Percentiles rank a stretch among this genome's conserved stretches.
Conservation (phyloP, 176 grass and related monocot species). For the Oryza meyeriana region DNA sequence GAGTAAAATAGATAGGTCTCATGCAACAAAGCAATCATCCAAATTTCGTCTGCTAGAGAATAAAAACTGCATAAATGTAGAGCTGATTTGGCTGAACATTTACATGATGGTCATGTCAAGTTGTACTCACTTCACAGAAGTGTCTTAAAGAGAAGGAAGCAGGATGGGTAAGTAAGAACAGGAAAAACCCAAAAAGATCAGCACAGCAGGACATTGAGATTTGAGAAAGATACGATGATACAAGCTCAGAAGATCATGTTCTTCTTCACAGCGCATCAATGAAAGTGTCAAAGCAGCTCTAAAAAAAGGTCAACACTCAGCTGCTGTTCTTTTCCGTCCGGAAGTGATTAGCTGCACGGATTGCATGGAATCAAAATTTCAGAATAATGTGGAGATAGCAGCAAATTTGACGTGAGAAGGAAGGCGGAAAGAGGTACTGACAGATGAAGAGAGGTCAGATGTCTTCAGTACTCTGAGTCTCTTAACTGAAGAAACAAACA, state of each 20-base stretch:
- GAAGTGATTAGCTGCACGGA: constrained; percentile 42
- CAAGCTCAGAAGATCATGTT: constrained; percentile 43
- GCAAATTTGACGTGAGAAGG: neutral
- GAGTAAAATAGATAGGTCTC: neutral
- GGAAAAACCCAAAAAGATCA: neutral
- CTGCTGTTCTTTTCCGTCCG: constrained; percentile 37
- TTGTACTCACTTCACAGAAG: neutral
- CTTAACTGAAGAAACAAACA: constrained; percentile 67
- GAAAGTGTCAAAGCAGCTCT: neutral
- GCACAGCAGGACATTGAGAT: neutral
- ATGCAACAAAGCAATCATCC: neutral
- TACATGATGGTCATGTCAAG: constrained; percentile 16
- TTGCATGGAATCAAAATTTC: neutral
- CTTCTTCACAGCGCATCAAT: constrained; percentile 29
- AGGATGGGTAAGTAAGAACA: neutral
- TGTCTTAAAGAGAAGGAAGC: neutral
- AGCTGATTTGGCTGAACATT: constrained; percentile 29
- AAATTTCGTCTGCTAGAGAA: neutral
- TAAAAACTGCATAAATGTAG: neutral
- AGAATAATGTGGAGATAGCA: neutral
- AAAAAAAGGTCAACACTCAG: constrained; percentile 33
- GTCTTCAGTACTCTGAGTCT: constrained; percentile 68
- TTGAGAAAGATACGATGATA: constrained; percentile 26
- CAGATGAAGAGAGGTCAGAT: constrained; percentile 55
- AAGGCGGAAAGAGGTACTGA: constrained; percentile 15